These are phyloP conservation scores for Mucor velutinosus DNA, from an alignment of 371 early-diverging fungal species.

Conservation along the genomic window DNA sequence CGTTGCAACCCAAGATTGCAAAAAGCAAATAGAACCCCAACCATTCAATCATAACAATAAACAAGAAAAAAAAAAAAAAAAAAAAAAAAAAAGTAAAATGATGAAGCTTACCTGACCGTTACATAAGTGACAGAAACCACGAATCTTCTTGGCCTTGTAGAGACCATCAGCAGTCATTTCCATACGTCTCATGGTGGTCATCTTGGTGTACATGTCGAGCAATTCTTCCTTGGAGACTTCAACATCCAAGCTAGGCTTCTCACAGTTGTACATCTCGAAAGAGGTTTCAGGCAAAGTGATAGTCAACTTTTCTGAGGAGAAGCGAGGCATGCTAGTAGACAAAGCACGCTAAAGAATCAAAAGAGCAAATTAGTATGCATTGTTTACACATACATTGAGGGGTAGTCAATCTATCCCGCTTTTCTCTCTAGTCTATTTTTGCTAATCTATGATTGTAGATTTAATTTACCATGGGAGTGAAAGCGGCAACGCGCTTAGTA, in stretches of 20 bases:
- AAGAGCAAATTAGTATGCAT: neutral
- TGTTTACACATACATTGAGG: neutral
- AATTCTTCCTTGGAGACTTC: constrained; percentile 70
- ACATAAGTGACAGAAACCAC: constrained; percentile 99
- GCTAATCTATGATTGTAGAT: neutral
- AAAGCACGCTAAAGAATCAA: constrained; percentile 40
- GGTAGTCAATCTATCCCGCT: neutral
- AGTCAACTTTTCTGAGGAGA: constrained; percentile 45
- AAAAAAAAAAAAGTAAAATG: neutral
- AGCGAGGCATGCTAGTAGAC: constrained; percentile 41
- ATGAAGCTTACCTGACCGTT: constrained; percentile 86
- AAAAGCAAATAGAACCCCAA: neutral
- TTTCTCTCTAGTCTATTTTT: neutral
- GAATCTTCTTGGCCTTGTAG: constrained; percentile 96
- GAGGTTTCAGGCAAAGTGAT: constrained; percentile 61
- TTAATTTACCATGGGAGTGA: constrained; percentile 27
- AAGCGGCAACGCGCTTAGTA: constrained; percentile 35
- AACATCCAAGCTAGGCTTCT: constrained; percentile 63
- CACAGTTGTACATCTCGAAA: constrained; percentile 72
- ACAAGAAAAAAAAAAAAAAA: constrained; percentile 11
- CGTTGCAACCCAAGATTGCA: constrained; percentile 16
- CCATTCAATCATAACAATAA: neutral
- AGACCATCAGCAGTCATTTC: constrained; percentile 94
- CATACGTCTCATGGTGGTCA: constrained; percentile 90
- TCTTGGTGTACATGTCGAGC: constrained; percentile 83